Evolutionary conservation across 2,329 filamentous ascomycete genomes (phyloP), one percentile per base, ranked within the genome.

Genomic region (Colletotrichum tropicale): DNA sequence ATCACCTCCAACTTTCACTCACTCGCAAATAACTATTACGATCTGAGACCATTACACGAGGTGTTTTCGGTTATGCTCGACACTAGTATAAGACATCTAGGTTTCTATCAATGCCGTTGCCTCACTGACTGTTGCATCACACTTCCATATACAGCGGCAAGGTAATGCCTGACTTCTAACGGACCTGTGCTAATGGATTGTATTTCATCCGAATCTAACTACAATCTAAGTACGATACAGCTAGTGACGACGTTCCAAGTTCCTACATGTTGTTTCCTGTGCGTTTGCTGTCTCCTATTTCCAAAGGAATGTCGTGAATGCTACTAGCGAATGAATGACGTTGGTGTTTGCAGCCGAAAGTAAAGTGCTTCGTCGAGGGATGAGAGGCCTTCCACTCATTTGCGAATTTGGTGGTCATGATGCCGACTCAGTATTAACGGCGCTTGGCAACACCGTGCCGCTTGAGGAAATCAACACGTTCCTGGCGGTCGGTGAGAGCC

Each of bases 261-360:
- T 10, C 18, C 38, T n/a, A 3, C 1, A 0, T 43, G 18, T 3
- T 43, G 2, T 18, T 43, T 43, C 38, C 5, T 0, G 0, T 9
- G n/a, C n/a, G 18, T n/a, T 43, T 43, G 1, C 0, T 10, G 8
- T 12, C 9, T 6, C 38, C 8, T 10, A 6, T 43, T 18, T n/a
- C 3, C 16, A 43, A 43, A n/a, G 16, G 38, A 43, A n/a, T 43
- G 38, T 43, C 9, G 16, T 12, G 1, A 16, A 43, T 43, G 5
- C 38, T 12, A 43, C 5, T 18, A 12, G 38, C 38, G 38, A 43
- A 43, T 43, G 38, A 43, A 0, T 36, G 34, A 36, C 7, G 5
- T 43, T 43, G 16, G 38, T n/a, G 18, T 43, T 43, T 43, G 5
- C 9, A 4, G 18, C 16, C 38, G 8, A 10, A 18, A 5, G 18